phyloP scores from a whole-genome alignment of 352 stramenopile species.

The Pythium monospermum region DNA sequence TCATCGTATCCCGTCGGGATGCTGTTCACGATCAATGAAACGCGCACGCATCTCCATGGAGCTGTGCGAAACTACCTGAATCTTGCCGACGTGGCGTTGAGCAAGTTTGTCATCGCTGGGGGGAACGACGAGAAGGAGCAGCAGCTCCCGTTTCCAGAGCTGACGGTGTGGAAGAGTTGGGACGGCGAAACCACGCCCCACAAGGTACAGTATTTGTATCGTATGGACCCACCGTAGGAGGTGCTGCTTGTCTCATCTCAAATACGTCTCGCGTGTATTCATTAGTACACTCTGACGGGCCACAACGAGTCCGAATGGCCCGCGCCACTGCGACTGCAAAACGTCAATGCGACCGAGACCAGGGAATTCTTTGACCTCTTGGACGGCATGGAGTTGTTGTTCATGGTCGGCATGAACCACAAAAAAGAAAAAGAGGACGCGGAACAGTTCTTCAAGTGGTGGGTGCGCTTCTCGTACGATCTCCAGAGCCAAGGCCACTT shows the following conservation, averaged over 20 bases:
- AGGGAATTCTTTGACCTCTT: slow-evolving; percentile 61
- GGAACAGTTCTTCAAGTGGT: slow-evolving; percentile 62
- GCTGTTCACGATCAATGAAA: slow-evolving; percentile 73
- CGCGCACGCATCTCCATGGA: slow-evolving; percentile 58
- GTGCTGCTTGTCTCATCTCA: too few species aligned
- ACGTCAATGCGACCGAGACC: slow-evolving; percentile 28
- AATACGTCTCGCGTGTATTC: too few species aligned
- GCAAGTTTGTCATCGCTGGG: slow-evolving; percentile 37
- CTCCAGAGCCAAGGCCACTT: slow-evolving; percentile 67
- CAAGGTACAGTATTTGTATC: slow-evolving; percentile 2
- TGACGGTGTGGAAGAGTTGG: slow-evolving; percentile 37
- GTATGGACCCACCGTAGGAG: too few species aligned
- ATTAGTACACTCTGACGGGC: slow-evolving; percentile 45
- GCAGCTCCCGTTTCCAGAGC: slow-evolving; percentile 33
- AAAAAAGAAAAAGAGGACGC: too few species aligned
- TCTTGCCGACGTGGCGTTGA: slow-evolving; percentile 47
- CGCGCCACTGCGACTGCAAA: slow-evolving; percentile 29
- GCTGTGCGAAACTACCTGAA: slow-evolving; percentile 57
- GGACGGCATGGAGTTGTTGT: slow-evolving; percentile 53
- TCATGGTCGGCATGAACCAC: slow-evolving; percentile 33
- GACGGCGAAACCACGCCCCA: slow-evolving; percentile 11
- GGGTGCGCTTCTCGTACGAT: slow-evolving; percentile 58
- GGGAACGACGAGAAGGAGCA: slow-evolving; percentile 8
- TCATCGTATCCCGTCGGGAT: slow-evolving; percentile 56
- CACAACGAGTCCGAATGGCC: slow-evolving; percentile 46